Base-by-base conservation (phyloP, 108 stramenopile genomes). In the Licmophora abbreviata region DNA sequence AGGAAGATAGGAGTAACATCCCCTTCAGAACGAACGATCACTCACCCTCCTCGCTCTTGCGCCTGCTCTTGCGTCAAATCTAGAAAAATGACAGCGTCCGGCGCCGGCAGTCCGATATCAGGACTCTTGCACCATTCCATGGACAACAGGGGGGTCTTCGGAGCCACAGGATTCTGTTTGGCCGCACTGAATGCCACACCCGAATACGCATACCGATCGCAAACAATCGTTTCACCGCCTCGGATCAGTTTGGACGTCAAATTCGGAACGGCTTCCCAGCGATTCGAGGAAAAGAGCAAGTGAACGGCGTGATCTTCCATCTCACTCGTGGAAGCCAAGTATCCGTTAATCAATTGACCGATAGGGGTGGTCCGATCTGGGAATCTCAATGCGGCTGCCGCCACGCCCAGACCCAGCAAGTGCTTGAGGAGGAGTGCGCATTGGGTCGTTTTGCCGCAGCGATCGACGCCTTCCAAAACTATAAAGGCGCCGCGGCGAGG, bases 381-480 rank as follows among this genome's bases (percentile, higher is more conserved):
- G 68, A 88, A 86, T 7, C 82, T 67, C 56, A 80, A 81, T 9
- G 75, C 77, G 1, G 74, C 64, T 8, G 82, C 71, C 8, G 85
- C 80, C 40, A 82, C 23, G n/a, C 75, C 71, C n/a, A 82, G 56
- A 14, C 62, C 58, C 7, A 71, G 51, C 44, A 88, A 60, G 30
- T 79, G 77, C 35, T 73, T 66, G 29, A 73, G 60, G 22, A 94
- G 69, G 21, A 80, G 61, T 25, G 54, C 67, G 3, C 68, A 76
- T 75, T 92, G 89, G 0, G 99, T 99, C 12, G 96, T 96, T 65
- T 99, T 99, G 38, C 99, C 99, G 48, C 95, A 95, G n/a, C 99
- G 66, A 54, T 99, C 99, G 25, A 99, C 92, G 18, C 99, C 99
- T 74, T 99, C 99, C 51, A 99, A 74, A 20, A 99, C 80, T 45